These are phyloP conservation scores for Phytophthora crassamura DNA, from an alignment of 352 stramenopile genomes.

Conservation along the genomic window DNA sequence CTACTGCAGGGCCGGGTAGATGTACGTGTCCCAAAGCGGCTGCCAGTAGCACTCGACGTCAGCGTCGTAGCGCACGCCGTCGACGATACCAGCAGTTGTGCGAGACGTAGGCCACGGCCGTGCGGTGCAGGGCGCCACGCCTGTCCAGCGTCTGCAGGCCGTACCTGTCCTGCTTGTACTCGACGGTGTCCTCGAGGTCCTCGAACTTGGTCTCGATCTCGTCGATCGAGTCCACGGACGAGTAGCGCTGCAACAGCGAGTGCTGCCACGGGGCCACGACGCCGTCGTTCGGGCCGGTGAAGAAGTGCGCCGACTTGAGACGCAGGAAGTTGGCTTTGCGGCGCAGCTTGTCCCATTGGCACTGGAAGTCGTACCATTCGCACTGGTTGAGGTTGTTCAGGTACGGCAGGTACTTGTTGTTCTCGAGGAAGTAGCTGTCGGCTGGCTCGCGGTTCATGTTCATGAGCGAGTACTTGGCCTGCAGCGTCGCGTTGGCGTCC, in stretches of 20 bases:
- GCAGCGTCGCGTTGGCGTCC: constrained; percentile 35
- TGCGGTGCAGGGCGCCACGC: constrained; percentile 28
- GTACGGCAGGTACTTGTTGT: constrained; percentile 44
- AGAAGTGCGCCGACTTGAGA: constrained; percentile 45
- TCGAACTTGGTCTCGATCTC: constrained; percentile 29
- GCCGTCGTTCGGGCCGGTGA: constrained; percentile 42
- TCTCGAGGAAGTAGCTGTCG: constrained; percentile 29
- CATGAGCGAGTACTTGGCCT: constrained; percentile 45
- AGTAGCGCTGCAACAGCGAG: constrained; percentile 44
- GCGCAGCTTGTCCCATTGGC: constrained; percentile 27
- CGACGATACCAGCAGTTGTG: constrained; percentile 45
- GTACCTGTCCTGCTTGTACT: constrained; percentile 44
- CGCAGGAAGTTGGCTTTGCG: constrained; percentile 50
- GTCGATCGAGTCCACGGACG: constrained; percentile 33
- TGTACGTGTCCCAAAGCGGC: constrained; percentile 91
- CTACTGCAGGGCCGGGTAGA: constrained; percentile 39
- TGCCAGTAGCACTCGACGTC: constrained; percentile 66
- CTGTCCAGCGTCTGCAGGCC: constrained; percentile 39
- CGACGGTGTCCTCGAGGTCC: constrained; percentile 31
- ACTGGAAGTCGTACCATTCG: constrained; percentile 8
- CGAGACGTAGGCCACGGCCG: constrained; percentile 24
- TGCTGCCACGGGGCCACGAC: constrained; percentile 49
- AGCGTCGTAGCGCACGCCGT: constrained; percentile 77
- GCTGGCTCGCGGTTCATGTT: constrained; percentile 48
- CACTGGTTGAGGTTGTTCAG: constrained; percentile 44